A percentile compares a stretch with the other conserved stretches of the same genome.
phyloP scores from a whole-genome alignment of 306 rosid species.

The Cicer arietinum region DNA sequence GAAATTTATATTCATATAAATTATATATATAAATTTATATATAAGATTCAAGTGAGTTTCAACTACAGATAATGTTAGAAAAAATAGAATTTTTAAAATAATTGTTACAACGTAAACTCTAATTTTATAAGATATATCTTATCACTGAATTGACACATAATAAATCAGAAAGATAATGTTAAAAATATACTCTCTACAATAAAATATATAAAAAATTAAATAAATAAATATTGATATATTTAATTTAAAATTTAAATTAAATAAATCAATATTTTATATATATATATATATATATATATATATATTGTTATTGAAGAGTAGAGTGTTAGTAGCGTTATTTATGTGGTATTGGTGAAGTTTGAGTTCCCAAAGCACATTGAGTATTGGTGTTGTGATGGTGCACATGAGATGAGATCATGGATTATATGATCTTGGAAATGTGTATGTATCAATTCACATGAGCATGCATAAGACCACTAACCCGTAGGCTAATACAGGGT shows the following conservation, averaged over 20 bases:
- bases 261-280: too few relatives aligned
- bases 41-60: neutral
- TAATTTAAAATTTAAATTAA: too few relatives aligned
- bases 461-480: constrained; percentile 47
- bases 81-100: neutral
- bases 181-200: too few relatives aligned
- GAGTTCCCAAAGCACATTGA: constrained; percentile 48
- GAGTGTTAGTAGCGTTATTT: too few relatives aligned
- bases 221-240: too few relatives aligned
- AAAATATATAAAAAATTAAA: too few relatives aligned
- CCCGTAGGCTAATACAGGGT: constrained; percentile 59
- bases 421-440: constrained; percentile 48
- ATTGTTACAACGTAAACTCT: too few relatives aligned
- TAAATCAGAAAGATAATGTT: too few relatives aligned
- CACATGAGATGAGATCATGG: constrained; percentile 49
- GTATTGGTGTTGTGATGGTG: constrained; percentile 43
- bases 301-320: too few relatives aligned
- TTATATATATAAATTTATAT: neutral
- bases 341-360: constrained; percentile 31
- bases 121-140: too few relatives aligned
- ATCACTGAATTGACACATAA: too few relatives aligned
- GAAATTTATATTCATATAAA: neutral
- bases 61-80: neutral
- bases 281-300: too few relatives aligned
- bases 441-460: constrained; percentile 54